Evolutionary conservation across 441 rosid genomes (phyloP).

Genomic region (Pelargonium cotyledonis): DNA sequence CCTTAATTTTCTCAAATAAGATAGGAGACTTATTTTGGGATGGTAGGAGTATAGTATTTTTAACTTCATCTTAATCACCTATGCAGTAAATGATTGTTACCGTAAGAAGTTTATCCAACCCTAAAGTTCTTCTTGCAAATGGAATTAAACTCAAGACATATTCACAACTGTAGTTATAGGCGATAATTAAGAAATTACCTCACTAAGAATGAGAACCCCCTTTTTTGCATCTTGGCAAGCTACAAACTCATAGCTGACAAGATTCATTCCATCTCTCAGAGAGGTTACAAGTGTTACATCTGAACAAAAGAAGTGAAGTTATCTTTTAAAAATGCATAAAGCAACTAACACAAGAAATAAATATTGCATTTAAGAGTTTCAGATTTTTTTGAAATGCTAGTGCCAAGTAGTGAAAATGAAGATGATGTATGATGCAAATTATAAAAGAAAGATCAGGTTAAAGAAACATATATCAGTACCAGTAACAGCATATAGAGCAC

Average conservation of each 20-base stretch:
- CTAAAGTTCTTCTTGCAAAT: not conserved
- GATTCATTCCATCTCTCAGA: constrained; percentile 99
- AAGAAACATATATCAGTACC: constrained; percentile 40
- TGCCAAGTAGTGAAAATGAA: not conserved
- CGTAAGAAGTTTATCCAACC: not conserved
- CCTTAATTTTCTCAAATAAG: too few relatives aligned
- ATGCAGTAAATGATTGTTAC: not conserved
- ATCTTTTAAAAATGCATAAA: not conserved
- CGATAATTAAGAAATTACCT: constrained; percentile 42
- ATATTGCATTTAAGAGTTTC: too few relatives aligned
- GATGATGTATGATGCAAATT: not conserved
- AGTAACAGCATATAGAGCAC: constrained; percentile 95
- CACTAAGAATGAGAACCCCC: constrained; percentile 99
- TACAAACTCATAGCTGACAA: constrained; percentile 96
- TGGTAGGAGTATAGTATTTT: too few relatives aligned
- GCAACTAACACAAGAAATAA: not conserved
- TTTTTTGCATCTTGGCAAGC: constrained; percentile 97
- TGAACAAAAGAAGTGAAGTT: constrained; percentile 24
- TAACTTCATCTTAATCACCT: too few relatives aligned
- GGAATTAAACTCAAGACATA: not conserved
- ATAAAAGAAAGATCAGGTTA: constrained; percentile 1
- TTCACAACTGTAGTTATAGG: constrained; percentile 11
- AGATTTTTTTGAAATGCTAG: not conserved
- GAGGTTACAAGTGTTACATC: constrained; percentile 98
- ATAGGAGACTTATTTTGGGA: too few relatives aligned